Percentiles rank a stretch among this genome's conserved stretches.
phyloP scores from a whole-genome alignment of 2,329 filamentous ascomycete genomes.

The Drechmeria coniospora region DNA sequence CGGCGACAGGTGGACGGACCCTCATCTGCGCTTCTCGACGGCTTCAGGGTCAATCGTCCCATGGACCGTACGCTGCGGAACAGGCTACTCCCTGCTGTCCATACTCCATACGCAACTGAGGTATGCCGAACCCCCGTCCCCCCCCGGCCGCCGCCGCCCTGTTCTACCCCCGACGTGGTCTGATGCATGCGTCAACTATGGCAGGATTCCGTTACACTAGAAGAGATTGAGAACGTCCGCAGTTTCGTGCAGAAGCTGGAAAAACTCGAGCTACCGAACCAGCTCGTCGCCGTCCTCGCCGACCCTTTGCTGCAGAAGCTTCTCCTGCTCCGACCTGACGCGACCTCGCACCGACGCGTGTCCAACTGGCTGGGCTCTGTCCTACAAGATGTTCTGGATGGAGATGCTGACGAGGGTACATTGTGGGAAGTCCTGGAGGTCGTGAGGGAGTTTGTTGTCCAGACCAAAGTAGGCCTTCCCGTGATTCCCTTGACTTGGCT shows the following conservation, averaged over 20 bases:
- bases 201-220: constrained; percentile 49
- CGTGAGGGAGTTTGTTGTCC: constrained; percentile 38
- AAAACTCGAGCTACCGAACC: constrained; percentile 66
- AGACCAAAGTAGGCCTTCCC: constrained; percentile 33
- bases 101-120: constrained; percentile 59
- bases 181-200: background rate
- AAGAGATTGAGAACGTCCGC: constrained; percentile 60
- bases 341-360: constrained; percentile 34
- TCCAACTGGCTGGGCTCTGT: constrained; percentile 43
- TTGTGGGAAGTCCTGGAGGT: constrained; percentile 39
- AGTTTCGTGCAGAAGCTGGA: constrained; percentile 60
- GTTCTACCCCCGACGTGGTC: background rate
- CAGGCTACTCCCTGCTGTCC: constrained; percentile 48
- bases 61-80: constrained; percentile 12
- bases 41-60: constrained; percentile 48
- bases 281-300: constrained; percentile 60
- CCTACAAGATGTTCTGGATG: constrained; percentile 38
- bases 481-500: too few species aligned
- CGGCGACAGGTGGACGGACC: constrained; percentile 29
- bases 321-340: constrained; percentile 45
- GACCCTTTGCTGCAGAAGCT: constrained; percentile 70
- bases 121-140: constrained; percentile 19
- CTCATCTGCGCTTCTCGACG: constrained; percentile 20
- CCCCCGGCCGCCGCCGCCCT: background rate
- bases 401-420: constrained; percentile 30